Evolutionary conservation across 768 basidiomycete species (phyloP), one percentile per base, ranked within the genome.

Genomic region (Lenzites betulinus): DNA sequence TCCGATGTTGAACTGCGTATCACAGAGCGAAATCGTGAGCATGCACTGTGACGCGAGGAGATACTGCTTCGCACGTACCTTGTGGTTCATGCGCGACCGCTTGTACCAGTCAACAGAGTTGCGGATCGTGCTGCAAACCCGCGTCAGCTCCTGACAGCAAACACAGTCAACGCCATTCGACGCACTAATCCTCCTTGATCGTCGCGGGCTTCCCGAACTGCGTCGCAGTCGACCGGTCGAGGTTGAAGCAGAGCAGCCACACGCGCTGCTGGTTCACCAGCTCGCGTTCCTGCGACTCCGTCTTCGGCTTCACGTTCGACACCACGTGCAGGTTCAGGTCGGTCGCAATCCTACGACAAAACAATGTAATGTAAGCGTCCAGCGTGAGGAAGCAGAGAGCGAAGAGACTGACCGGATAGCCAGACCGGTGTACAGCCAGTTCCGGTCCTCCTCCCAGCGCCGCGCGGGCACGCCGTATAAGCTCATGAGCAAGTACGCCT

Each of bases 141-240:
- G 33, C 11, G 13, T 9, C 28, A 46, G 18, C 6, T 16, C 1
- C 25, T 7, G 3, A 11, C 23, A 26, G 16, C 22, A 25, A 22
- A 25, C 11, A 16, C 25, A 12, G 12, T 47, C 25, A 12, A 1
- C 44, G 28, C 15, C 20, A 7, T 1, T 30, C 12, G 9, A 77
- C 85, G 54, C 65, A 87, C 86, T 82, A 88, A 69, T 95, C 92
- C 67, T 94, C 93, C 66, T 89, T 89, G 69, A 95, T 88, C 9
- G 92, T 93, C 13, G 87, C 88, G 2, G 93, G 92, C 73, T 94
- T 94, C 3, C 93, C 94, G 70, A 93, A 92, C 70, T 94, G 89
- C 2, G 90, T 93, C 2, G 92, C 88, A 2, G 89, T 88, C 26
- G 92, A 94, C 18, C 91, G 84, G 71, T 97, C 94, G 58, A 95